Evolutionary conservation across 2,329 filamentous ascomycete genomes (phyloP).

Genomic region (Epichloe sylvatica): DNA sequence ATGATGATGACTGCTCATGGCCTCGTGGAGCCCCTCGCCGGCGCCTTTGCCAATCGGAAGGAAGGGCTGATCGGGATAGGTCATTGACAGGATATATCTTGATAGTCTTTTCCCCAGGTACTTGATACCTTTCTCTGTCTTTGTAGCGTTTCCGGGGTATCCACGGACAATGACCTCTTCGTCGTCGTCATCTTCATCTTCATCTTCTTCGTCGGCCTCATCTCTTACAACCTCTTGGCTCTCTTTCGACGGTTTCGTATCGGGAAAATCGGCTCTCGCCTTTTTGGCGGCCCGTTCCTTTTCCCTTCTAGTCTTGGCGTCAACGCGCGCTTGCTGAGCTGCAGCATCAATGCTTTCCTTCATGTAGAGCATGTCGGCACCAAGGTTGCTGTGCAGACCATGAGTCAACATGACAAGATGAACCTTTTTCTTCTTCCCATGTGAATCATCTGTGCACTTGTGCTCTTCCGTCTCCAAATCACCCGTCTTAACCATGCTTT

Average conservation of each 20-base stretch:
- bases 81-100: slow-evolving; percentile 77
- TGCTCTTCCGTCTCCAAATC: slow-evolving; percentile 16
- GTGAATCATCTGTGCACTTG: slow-evolving; percentile 1
- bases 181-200: slow-evolving; percentile 50
- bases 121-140: slow-evolving; percentile 90
- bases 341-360: slow-evolving; percentile 93
- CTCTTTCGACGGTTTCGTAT: slow-evolving; percentile 7
- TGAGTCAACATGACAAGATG: slow-evolving; percentile 90
- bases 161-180: slow-evolving; percentile 82
- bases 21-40: slow-evolving; percentile 28
- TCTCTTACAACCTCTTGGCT: slow-evolving; percentile 4
- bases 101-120: slow-evolving; percentile 91
- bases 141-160: slow-evolving; percentile 77
- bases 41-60: slow-evolving; percentile 47
- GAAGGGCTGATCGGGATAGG: slow-evolving; percentile 87
- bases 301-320: slow-evolving; percentile 48
- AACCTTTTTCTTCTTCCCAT: slow-evolving; percentile 56
- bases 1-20: slow-evolving; percentile 23
- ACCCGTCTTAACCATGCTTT: slow-evolving; percentile 21
- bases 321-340: slow-evolving; percentile 56
- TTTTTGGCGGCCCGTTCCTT: slow-evolving; percentile 27
- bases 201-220: slow-evolving; percentile 13
- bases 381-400: slow-evolving; percentile 87
- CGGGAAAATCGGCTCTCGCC: slow-evolving; percentile 5
- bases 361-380: slow-evolving; percentile 90